These are phyloP conservation scores for Hygrocybe coccinea DNA, from an alignment of 768 basidiomycete genomes.

Conservation along the genomic window DNA sequence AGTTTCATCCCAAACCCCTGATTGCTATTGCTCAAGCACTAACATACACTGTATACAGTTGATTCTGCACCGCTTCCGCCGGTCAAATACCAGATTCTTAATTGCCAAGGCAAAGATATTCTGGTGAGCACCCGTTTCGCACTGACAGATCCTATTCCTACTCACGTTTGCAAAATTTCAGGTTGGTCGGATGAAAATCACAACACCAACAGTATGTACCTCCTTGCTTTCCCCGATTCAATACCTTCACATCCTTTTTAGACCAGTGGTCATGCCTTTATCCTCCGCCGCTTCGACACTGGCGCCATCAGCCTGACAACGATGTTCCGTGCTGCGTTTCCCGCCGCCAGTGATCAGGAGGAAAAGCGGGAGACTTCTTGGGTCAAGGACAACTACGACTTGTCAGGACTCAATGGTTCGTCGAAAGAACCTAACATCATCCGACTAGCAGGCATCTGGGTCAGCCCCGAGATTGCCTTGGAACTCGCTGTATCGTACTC, in stretches of 20 bases:
- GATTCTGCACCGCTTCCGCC: slow-evolving; percentile 46
- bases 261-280: slow-evolving; percentile 84
- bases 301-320: slow-evolving; percentile 89
- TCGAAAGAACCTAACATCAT: slow-evolving; percentile 53
- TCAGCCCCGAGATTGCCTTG: slow-evolving; percentile 58
- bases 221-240: slow-evolving; percentile 5
- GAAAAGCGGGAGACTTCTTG: slow-evolving; percentile 79
- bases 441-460: slow-evolving; percentile 89
- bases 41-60: slow-evolving; percentile 28
- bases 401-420: slow-evolving; percentile 71
- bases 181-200: slow-evolving; percentile 87
- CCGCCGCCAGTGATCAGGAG: slow-evolving; percentile 66
- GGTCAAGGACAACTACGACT: slow-evolving; percentile 77
- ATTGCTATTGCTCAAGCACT: slow-evolving; percentile 6
- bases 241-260: slow-evolving; percentile 26
- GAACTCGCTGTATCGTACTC: slow-evolving; percentile 65
- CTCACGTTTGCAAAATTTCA: slow-evolving; percentile 23
- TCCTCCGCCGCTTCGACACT: slow-evolving; percentile 90
- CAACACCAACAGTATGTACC: slow-evolving; percentile 64
- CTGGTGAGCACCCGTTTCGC: slow-evolving; percentile 46
- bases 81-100: slow-evolving; percentile 90
- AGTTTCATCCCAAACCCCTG: background rate
- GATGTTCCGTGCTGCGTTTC: slow-evolving; percentile 95
- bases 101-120: slow-evolving; percentile 82
- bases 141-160: background rate